Evolutionary conservation across 306 rosid genomes (phyloP).

Genomic region (Citrullus amarus): DNA sequence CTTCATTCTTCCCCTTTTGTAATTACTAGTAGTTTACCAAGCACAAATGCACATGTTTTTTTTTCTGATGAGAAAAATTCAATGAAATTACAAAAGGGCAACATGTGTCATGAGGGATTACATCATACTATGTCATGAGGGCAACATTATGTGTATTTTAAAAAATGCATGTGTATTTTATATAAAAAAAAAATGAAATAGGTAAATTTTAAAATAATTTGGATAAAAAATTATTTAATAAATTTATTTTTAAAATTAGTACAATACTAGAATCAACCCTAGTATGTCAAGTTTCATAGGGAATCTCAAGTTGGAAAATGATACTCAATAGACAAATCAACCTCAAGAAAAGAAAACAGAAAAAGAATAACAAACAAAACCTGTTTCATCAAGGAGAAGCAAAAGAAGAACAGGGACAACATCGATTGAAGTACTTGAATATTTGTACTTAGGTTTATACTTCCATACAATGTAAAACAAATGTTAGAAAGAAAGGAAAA

Average conservation of each 20-base stretch:
- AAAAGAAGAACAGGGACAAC: neutral
- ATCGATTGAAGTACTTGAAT: neutral
- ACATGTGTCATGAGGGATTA: too few relatives aligned
- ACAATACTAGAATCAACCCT: neutral
- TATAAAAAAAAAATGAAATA: too few relatives aligned
- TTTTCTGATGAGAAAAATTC: too few relatives aligned
- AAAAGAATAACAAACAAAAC: neutral
- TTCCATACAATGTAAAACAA: neutral
- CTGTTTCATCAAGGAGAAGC: neutral
- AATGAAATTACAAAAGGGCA: too few relatives aligned
- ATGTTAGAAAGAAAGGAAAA: neutral
- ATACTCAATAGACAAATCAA: neutral
- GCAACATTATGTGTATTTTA: too few relatives aligned
- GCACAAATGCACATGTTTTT: too few relatives aligned
- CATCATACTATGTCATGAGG: too few relatives aligned
- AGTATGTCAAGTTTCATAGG: neutral
- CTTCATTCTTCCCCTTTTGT: constrained; percentile 20
- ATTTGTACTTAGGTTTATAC: neutral
- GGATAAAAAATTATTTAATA: too few relatives aligned
- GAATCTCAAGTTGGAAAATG: neutral
- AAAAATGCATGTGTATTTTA: too few relatives aligned
- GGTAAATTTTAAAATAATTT: too few relatives aligned
- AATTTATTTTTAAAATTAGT: too few relatives aligned
- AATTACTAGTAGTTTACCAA: too few relatives aligned
- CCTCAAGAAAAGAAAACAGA: neutral